phyloP scores from a whole-genome alignment of 208 protist species.

The Porcisia hertigi region DNA sequence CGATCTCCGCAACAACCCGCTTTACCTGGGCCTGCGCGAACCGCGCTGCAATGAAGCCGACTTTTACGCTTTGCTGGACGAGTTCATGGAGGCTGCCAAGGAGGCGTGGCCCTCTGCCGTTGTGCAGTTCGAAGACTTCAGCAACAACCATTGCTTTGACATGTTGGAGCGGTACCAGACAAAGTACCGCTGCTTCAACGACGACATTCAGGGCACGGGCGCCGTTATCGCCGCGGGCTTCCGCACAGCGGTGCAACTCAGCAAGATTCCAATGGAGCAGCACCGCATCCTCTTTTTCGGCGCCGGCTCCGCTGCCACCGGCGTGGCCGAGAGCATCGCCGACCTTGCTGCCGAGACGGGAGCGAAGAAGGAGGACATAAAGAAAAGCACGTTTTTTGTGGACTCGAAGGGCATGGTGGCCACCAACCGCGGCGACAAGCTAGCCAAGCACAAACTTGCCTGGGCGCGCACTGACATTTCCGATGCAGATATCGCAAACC shows the following conservation, averaged over 20 bases:
- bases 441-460: slow-evolving; percentile 85
- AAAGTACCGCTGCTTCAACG: slow-evolving; percentile 96
- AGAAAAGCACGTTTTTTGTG: slow-evolving; percentile 85
- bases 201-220: slow-evolving; percentile 98
- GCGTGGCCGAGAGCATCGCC: slow-evolving; percentile 94
- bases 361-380: slow-evolving; percentile 70
- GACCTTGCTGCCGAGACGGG: slow-evolving; percentile 59
- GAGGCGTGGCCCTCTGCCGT: slow-evolving; percentile 81
- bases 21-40: slow-evolving; percentile 86
- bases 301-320: slow-evolving; percentile 93
- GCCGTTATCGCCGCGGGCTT: slow-evolving; percentile 94
- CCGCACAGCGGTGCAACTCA: slow-evolving; percentile 82
- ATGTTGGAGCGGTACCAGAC: slow-evolving; percentile 94
- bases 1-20: slow-evolving; percentile 61
- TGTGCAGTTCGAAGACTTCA: slow-evolving; percentile 97
- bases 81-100: slow-evolving; percentile 90
- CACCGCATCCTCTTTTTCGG: slow-evolving; percentile 90
- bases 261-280: slow-evolving; percentile 39
- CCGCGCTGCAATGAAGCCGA: slow-evolving; percentile 52
- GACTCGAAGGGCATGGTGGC: slow-evolving; percentile 93
- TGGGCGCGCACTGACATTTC: slow-evolving; percentile 86
- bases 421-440: slow-evolving; percentile 75
- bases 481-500: slow-evolving; percentile 56
- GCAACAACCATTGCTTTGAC: slow-evolving; percentile 93
- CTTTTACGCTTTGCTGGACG: slow-evolving; percentile 91